Conservation (phyloP, 805 yeast species). For the Candida nitratophila region DNA sequence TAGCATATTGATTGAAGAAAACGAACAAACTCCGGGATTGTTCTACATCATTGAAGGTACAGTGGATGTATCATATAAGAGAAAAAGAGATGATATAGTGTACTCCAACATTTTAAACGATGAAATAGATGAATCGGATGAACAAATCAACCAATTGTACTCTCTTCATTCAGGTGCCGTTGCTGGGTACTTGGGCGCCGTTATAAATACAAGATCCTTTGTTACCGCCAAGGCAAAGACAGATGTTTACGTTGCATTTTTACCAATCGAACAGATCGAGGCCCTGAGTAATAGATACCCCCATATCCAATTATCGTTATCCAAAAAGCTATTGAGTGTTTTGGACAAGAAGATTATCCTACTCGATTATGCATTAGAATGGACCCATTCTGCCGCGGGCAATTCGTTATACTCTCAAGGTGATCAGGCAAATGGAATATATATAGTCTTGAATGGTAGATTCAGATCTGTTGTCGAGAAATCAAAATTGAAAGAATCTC, state of each 20-base stretch:
- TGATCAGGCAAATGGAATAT: slow-evolving; percentile 84
- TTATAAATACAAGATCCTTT: slow-evolving; percentile 74
- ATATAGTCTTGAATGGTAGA: slow-evolving; percentile 83
- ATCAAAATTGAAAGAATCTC: slow-evolving; percentile 2
- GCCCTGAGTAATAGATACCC: slow-evolving; percentile 69
- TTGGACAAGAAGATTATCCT: slow-evolving; percentile 61
- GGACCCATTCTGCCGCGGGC: slow-evolving; percentile 91
- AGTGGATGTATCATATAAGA: slow-evolving; percentile 53
- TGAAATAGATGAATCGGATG: slow-evolving; percentile 1
- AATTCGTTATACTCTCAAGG: slow-evolving; percentile 73
- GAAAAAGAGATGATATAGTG: slow-evolving; percentile 15
- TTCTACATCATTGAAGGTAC: slow-evolving; percentile 76
- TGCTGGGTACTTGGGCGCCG: slow-evolving; percentile 80
- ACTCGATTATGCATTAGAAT: slow-evolving; percentile 88
- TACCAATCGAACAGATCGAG: slow-evolving; percentile 58
- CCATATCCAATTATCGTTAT: slow-evolving; percentile 67
- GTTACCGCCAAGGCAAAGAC: slow-evolving; percentile 59
- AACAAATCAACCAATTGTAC: slow-evolving; percentile 38
- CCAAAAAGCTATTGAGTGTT: slow-evolving; percentile 61
- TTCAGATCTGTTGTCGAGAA: slow-evolving; percentile 49
- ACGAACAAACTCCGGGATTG: slow-evolving; percentile 64
- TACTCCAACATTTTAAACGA: neutral
- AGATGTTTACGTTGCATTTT: slow-evolving; percentile 61
- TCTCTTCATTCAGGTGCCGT: slow-evolving; percentile 70
- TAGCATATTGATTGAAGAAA: slow-evolving; percentile 52